These are phyloP conservation scores for Berberis vulgaris DNA, from an alignment of 164 flowering plant species.

Conservation along the genomic window DNA sequence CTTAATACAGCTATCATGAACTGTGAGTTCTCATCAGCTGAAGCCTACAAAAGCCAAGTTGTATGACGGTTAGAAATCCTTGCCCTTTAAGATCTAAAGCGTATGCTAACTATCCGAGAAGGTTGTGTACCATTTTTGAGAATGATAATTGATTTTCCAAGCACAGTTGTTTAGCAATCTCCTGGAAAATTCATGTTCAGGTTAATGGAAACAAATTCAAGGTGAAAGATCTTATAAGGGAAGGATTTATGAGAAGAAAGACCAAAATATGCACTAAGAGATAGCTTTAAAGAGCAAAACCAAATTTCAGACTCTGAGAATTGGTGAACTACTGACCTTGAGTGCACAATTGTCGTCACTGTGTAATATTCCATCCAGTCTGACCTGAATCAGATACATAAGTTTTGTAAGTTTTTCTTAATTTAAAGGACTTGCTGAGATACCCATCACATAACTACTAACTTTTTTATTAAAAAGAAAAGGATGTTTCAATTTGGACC, in stretches of 20 bases:
- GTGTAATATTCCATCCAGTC: conserved; percentile 75
- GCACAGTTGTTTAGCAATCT: conserved; percentile 88
- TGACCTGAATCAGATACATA: conserved; percentile 41
- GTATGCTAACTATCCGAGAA: conserved; percentile 8
- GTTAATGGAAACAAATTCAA: conserved; percentile 5
- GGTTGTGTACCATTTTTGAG: conserved; percentile 74
- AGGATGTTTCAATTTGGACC: too few relatives aligned
- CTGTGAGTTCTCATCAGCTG: conserved; percentile 90
- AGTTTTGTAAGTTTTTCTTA: too few relatives aligned
- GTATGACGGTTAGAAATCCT: conserved; percentile 7
- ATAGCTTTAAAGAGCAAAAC: background rate
- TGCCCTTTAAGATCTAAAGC: background rate
- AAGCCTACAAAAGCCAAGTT: conserved; percentile 47
- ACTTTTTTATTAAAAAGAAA: background rate
- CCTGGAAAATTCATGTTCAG: conserved; percentile 39
- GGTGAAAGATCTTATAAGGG: background rate
- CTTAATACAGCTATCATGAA: conserved; percentile 76
- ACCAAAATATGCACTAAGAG: background rate
- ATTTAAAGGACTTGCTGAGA: background rate
- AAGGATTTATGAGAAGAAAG: background rate
- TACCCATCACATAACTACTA: background rate
- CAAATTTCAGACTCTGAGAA: background rate
- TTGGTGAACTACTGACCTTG: conserved; percentile 39
- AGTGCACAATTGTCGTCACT: conserved; percentile 71
- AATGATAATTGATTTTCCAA: conserved; percentile 70